Evolutionary conservation across 345 rosid species (phyloP).

Genomic region (Gossypium longicalyx): DNA sequence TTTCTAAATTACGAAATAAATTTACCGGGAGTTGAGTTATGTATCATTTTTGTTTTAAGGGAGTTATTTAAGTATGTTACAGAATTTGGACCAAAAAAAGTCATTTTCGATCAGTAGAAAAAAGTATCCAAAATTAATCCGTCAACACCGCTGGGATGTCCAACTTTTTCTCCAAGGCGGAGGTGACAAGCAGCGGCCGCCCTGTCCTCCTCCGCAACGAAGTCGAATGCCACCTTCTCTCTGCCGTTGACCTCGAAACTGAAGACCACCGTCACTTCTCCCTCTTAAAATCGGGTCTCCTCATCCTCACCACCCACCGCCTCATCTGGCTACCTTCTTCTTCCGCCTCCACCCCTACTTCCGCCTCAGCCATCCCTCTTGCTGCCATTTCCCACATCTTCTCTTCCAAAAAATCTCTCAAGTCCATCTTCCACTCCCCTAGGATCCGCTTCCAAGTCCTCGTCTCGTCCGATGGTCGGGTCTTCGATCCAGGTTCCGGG

Average conservation of each 20-base stretch:
- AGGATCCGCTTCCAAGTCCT: conserved; percentile 73
- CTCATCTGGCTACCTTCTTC: conserved; percentile 72
- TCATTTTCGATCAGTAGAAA: too few relatives aligned
- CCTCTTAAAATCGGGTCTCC: conserved; percentile 52
- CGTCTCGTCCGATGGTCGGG: conserved; percentile 23
- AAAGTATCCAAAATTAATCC: neutral
- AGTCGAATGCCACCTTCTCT: conserved; percentile 70
- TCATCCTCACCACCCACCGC: conserved; percentile 84
- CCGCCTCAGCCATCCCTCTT: conserved; percentile 44
- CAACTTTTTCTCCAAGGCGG: conserved; percentile 32
- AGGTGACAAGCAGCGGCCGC: conserved; percentile 70
- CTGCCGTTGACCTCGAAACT: conserved; percentile 70
- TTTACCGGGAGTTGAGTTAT: too few relatives aligned
- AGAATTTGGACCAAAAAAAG: too few relatives aligned
- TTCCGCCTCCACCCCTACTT: conserved; percentile 22
- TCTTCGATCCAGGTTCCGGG: conserved; percentile 16
- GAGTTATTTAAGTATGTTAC: too few relatives aligned
- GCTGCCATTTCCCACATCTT: conserved; percentile 46
- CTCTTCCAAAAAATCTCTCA: conserved; percentile 61
- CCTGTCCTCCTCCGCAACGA: conserved; percentile 66
- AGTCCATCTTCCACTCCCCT: conserved; percentile 78
- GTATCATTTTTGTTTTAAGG: too few relatives aligned
- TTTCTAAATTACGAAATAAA: too few relatives aligned
- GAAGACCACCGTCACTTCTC: conserved; percentile 45
- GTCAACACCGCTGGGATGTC: neutral